Evolutionary conservation across 495 filamentous ascomycete genomes (phyloP), one percentile per base, ranked within the genome.

Genomic region (Hypomontagnella monticulosa): DNA sequence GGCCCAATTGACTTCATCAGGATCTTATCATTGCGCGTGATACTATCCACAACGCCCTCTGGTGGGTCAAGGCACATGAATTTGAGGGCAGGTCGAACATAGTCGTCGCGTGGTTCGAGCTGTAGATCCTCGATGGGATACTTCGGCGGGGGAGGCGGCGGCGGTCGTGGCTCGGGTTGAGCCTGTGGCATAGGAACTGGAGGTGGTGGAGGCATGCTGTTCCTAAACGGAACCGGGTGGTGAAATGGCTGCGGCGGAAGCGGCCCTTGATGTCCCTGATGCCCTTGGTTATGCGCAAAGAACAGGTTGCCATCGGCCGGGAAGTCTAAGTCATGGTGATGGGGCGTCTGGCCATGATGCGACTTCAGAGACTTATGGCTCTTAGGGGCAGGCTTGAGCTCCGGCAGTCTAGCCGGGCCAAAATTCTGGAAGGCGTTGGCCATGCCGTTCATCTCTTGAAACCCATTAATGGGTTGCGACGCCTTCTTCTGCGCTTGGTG

Each of bases 41-140:
- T 55, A 47, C 74, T 75, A 5, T 76, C 72, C 14, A 78, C 71
- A 52, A 72, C 64, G 50, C 74, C 52, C 54, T 80, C 68, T 3
- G 81, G 81, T 4, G 79, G 82, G 54, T 90, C 85, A 47, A 82
- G 79, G 41, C 86, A 89, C 61, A 96, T 78, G 73, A 89, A 97
- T 60, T 92, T 92, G 50, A 98, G 76, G 1, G 84, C 74, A 4
- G 95, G 95, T 10, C 95, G 75, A 14, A 69, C 84, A 34, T 82
- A 81, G 9, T 80, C 79, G 11, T 82, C 87, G 44, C 84, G 80
- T 3, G 86, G 87, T 15, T 85, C 80, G 15, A 98, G 78, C 58
- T 97, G 90, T 33, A 98, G 74, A 75, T 99, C 95, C 63, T 99
- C 95, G 57, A 97, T 96, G 0, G 95, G 95, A 73, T 97, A 97